phyloP scores from a whole-genome alignment of 2,329 filamentous ascomycete genomes.

The Aspergillus versicolor region DNA sequence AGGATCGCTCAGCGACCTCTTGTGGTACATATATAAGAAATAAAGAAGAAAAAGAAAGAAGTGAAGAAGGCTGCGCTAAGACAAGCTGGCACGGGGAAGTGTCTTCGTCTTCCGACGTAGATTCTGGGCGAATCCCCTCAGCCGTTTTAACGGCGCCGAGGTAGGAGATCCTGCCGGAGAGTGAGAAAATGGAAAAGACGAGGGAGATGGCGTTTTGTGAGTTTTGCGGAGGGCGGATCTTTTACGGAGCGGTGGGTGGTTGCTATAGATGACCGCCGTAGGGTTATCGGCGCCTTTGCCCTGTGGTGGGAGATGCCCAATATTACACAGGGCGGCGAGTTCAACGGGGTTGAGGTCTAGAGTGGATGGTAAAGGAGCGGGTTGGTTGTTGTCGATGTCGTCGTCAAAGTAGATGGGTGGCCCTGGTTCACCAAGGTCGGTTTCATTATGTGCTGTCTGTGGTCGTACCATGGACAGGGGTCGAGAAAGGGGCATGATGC shows the following conservation, averaged over 20 bases:
- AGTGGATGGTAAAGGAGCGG: background rate
- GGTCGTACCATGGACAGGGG: constrained; percentile 17
- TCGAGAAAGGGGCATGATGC: constrained; percentile 13
- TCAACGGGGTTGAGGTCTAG: background rate
- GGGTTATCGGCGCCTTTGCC: constrained; percentile 7
- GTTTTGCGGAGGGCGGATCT: constrained; percentile 1
- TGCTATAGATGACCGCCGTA: constrained; percentile 11
- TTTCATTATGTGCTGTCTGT: constrained; percentile 22
- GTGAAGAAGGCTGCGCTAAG: constrained; percentile 1
- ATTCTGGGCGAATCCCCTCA: constrained; percentile 6
- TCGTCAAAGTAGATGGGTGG: background rate
- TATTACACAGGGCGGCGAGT: constrained; percentile 6
- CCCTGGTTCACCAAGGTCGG: constrained; percentile 33
- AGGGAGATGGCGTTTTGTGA: background rate
- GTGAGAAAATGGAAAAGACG: background rate
- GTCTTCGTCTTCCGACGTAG: constrained; percentile 10
- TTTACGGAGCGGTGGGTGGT: constrained; percentile 6
- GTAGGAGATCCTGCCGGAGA: background rate
- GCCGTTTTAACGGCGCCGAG: constrained; percentile 1
- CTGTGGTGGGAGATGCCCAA: constrained; percentile 2
- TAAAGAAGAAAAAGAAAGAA: constrained; percentile 9
- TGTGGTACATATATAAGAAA: constrained; percentile 1
- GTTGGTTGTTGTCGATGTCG: background rate
- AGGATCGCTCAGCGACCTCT: constrained; percentile 8
- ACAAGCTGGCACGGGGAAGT: constrained; percentile 2